These are phyloP conservation scores for Microcyclospora pomicola DNA, from an alignment of 2,329 filamentous ascomycete genomes.

Conservation along the genomic window DNA sequence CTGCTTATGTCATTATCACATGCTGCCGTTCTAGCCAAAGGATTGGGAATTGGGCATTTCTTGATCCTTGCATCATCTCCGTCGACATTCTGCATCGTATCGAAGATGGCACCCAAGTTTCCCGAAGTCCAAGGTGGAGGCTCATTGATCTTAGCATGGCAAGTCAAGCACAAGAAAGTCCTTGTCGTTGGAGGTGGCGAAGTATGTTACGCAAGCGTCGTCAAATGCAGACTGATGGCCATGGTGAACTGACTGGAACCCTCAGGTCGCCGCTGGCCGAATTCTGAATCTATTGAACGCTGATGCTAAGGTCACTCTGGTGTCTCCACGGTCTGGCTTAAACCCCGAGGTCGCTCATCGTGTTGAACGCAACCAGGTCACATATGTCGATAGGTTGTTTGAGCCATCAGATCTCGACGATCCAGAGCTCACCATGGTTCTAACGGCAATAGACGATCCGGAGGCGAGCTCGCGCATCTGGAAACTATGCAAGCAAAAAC, in stretches of 20 bases:
- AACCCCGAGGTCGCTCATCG: constrained; percentile 82
- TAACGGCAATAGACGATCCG: constrained; percentile 87
- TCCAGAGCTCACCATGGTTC: constrained; percentile 60
- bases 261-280: constrained; percentile 82
- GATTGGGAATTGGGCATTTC: too few relatives aligned
- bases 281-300: constrained; percentile 92
- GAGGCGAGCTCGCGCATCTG: constrained; percentile 81
- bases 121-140: constrained; percentile 79
- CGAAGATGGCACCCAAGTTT: constrained; percentile 30
- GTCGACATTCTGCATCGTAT: too few relatives aligned
- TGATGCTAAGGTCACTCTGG: constrained; percentile 76
- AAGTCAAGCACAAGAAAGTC: constrained; percentile 75
- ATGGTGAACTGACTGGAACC: background rate
- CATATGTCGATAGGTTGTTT: constrained; percentile 71
- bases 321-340: constrained; percentile 63
- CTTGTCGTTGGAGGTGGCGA: constrained; percentile 93
- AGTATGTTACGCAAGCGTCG: constrained; percentile 38
- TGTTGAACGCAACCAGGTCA: constrained; percentile 59
- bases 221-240: constrained; percentile 7
- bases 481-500: constrained; percentile 77
- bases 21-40: too few relatives aligned
- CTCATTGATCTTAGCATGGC: constrained; percentile 90
- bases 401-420: constrained; percentile 72
- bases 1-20: too few relatives aligned
- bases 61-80: too few relatives aligned